A percentile compares a stretch with the other conserved stretches of the same genome.
phyloP scores from a whole-genome alignment of 805 yeast genomes.

The Cyberlindnera mississippiensis region DNA sequence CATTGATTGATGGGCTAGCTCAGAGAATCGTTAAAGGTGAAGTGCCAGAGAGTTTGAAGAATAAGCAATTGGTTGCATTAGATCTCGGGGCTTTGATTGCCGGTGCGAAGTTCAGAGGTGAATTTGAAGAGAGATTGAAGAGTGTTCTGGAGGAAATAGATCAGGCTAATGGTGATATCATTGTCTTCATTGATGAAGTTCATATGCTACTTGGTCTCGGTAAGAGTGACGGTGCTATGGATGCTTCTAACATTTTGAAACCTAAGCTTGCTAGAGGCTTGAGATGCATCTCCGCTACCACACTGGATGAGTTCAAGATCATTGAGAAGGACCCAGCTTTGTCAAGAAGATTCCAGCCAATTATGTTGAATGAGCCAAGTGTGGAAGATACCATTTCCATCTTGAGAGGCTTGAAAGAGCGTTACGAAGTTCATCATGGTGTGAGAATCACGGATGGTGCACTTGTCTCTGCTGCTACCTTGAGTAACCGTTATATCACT shows the following conservation, averaged over 20 bases:
- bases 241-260: conserved; percentile 88
- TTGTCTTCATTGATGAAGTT: conserved; percentile 86
- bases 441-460: conserved; percentile 92
- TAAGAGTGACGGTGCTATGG: conserved; percentile 91
- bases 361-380: conserved; percentile 78
- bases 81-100: conserved; percentile 88
- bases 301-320: conserved; percentile 89
- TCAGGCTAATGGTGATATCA: conserved; percentile 67
- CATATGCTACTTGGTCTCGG: conserved; percentile 89
- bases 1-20: conserved; percentile 94
- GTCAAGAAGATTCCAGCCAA: conserved; percentile 91
- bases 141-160: conserved; percentile 79
- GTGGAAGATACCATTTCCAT: conserved; percentile 91
- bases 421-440: conserved; percentile 97
- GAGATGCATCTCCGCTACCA: conserved; percentile 95
- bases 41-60: conserved; percentile 91
- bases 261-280: conserved; percentile 94
- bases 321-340: conserved; percentile 96
- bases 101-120: conserved; percentile 95
- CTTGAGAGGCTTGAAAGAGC: conserved; percentile 87
- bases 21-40: conserved; percentile 88
- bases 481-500: conserved; percentile 85
- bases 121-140: conserved; percentile 88
- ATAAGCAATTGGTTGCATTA: conserved; percentile 75
- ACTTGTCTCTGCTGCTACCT: conserved; percentile 86